phyloP scores from a whole-genome alignment of 2,329 filamentous ascomycete species.

The Fusarium sp. region DNA sequence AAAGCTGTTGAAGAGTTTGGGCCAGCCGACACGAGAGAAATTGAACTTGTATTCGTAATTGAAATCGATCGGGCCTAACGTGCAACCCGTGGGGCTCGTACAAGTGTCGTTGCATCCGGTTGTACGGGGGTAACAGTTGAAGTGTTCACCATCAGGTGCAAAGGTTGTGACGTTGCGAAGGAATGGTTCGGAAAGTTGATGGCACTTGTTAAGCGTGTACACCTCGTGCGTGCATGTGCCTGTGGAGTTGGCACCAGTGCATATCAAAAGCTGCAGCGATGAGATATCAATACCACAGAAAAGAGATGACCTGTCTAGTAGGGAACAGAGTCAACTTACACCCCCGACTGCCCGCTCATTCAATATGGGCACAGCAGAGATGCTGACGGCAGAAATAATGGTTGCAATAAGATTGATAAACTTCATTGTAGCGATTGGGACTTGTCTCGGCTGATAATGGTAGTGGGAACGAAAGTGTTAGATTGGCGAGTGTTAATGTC shows the following conservation, averaged over 20 bases:
- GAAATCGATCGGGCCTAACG: constrained; percentile 59
- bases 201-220: constrained; percentile 56
- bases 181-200: constrained; percentile 55
- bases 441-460: background rate
- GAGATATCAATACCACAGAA: background rate
- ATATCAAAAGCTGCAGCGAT: constrained; percentile 56
- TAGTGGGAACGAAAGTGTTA: background rate
- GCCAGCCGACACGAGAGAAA: constrained; percentile 56
- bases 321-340: constrained; percentile 49
- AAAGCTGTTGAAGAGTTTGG: constrained; percentile 50
- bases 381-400: constrained; percentile 33
- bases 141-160: constrained; percentile 59
- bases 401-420: constrained; percentile 34
- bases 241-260: constrained; percentile 60
- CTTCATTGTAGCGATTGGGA: constrained; percentile 44
- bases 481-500: background rate
- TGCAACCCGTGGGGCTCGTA: constrained; percentile 62
- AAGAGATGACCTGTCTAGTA: background rate
- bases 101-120: constrained; percentile 55
- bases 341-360: constrained; percentile 57
- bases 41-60: constrained; percentile 58
- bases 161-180: constrained; percentile 58
- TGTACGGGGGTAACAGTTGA: constrained; percentile 58
- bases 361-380: constrained; percentile 43
- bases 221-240: constrained; percentile 56